Percentiles rank a stretch among this genome's conserved stretches.
These are phyloP conservation scores for Suillus bovinus DNA, from an alignment of 768 basidiomycete genomes.

Conservation along the genomic window DNA sequence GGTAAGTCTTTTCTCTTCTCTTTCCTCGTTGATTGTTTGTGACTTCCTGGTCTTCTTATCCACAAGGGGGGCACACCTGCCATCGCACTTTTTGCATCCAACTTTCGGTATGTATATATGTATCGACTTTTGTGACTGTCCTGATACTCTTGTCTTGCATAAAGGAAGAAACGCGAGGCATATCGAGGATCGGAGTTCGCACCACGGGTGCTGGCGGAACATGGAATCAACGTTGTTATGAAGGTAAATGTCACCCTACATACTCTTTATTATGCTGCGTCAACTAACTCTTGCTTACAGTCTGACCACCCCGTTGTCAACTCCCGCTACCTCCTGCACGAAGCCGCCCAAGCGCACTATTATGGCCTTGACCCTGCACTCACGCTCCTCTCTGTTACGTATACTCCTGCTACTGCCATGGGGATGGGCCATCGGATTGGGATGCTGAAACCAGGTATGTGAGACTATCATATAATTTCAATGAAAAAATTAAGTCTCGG, in stretches of 20 bases:
- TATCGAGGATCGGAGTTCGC: conserved; percentile 83
- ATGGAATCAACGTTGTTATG: conserved; percentile 69
- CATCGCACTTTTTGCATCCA: conserved; percentile 73
- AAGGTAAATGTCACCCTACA: conserved; percentile 47
- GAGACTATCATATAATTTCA: neutral
- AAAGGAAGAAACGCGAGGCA: conserved; percentile 76
- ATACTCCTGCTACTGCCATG: conserved; percentile 60
- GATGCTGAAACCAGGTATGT: conserved; percentile 48
- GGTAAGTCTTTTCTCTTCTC: conserved; percentile 36
- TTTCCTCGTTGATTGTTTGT: conserved; percentile 4
- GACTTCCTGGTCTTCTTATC: neutral
- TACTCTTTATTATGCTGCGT: neutral
- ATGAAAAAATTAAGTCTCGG: neutral
- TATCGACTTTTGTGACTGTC: neutral
- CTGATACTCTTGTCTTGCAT: conserved; percentile 1
- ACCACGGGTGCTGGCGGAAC: conserved; percentile 66
- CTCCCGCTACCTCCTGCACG: conserved; percentile 66
- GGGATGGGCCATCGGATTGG: conserved; percentile 78
- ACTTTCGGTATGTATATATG: conserved; percentile 34
- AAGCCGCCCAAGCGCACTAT: conserved; percentile 71
- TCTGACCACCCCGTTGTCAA: conserved; percentile 61
- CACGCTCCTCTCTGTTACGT: conserved; percentile 67
- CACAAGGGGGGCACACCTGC: conserved; percentile 63
- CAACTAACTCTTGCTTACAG: conserved; percentile 28
- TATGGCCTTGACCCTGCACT: conserved; percentile 59